These are phyloP conservation scores for Trichoderma atroviride DNA, from an alignment of 2,329 filamentous ascomycete genomes.

Conservation along the genomic window DNA sequence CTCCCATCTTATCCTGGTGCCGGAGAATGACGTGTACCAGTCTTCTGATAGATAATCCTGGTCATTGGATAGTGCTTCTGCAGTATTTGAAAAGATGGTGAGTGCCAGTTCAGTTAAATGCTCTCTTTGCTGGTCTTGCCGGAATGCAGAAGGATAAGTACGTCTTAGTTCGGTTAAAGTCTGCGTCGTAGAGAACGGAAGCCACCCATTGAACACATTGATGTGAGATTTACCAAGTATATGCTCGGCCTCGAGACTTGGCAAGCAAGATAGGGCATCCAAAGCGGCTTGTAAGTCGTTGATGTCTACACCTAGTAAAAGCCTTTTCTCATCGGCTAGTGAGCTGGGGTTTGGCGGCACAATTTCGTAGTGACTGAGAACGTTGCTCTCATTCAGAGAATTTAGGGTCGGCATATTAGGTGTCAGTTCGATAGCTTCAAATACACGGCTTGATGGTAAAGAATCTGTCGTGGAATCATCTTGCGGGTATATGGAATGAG, in stretches of 20 bases:
- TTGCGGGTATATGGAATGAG: neutral
- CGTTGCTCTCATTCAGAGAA: neutral
- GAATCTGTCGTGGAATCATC: neutral
- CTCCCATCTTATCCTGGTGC: neutral
- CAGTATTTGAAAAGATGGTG: slow-evolving; percentile 2
- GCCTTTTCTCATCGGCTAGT: neutral
- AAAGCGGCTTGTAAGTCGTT: neutral
- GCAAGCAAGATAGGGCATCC: neutral
- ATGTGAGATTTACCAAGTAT: slow-evolving; percentile 5
- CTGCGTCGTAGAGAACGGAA: neutral
- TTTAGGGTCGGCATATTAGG: neutral
- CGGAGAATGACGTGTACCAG: neutral
- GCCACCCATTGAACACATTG: neutral
- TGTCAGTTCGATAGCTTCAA: neutral
- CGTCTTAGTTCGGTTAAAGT: neutral
- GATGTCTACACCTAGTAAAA: neutral
- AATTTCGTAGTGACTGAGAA: neutral
- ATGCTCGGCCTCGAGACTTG: neutral
- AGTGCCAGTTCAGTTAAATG: neutral
- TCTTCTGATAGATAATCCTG: neutral
- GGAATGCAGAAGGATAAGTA: slow-evolving; percentile 2
- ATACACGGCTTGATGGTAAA: neutral
- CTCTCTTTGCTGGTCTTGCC: neutral
- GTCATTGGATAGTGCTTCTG: neutral
- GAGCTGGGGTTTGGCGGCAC: neutral